Evolutionary conservation across 1,139 yeast species (phyloP).

Genomic region (Meyerozyma elateridarum): DNA sequence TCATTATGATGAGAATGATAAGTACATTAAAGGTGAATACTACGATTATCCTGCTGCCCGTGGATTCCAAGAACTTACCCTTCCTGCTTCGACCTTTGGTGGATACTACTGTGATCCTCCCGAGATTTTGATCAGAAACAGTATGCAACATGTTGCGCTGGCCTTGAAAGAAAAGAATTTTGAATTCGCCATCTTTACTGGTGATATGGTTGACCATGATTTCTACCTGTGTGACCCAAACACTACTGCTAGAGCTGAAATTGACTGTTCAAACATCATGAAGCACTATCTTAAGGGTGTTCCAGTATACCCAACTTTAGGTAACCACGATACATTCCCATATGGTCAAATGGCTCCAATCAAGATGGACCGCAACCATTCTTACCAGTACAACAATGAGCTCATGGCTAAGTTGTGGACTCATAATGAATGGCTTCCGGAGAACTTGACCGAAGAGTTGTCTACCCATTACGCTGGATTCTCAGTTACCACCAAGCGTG

Average conservation of each 20-base stretch:
- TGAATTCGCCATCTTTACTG: slow-evolving; percentile 64
- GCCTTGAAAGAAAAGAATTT: slow-evolving; percentile 31
- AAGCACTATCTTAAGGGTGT: slow-evolving; percentile 49
- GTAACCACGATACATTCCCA: slow-evolving; percentile 73
- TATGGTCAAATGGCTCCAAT: slow-evolving; percentile 63
- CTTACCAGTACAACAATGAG: slow-evolving; percentile 58
- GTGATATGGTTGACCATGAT: slow-evolving; percentile 65
- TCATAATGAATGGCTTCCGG: slow-evolving; percentile 34
- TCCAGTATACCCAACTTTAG: slow-evolving; percentile 63
- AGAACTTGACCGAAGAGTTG: slow-evolving; percentile 17
- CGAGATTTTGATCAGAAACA: slow-evolving; percentile 50
- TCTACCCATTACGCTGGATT: slow-evolving; percentile 57
- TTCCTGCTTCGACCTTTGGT: slow-evolving; percentile 60
- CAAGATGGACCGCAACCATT: slow-evolving; percentile 32
- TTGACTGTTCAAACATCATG: slow-evolving; percentile 45
- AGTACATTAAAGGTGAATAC: slow-evolving; percentile 37
- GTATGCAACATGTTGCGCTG: slow-evolving; percentile 43
- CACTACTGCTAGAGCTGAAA: slow-evolving; percentile 51
- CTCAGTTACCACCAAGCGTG: slow-evolving; percentile 50
- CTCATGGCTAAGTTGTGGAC: slow-evolving; percentile 58
- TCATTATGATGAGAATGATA: slow-evolving; percentile 30
- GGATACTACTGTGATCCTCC: slow-evolving; percentile 64
- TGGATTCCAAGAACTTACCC: slow-evolving; percentile 37
- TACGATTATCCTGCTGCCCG: slow-evolving; percentile 32
- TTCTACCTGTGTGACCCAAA: slow-evolving; percentile 41